Percentiles rank a stretch among this genome's conserved stretches.
These are phyloP conservation scores for Psilocybe cyanescens DNA, from an alignment of 768 basidiomycete genomes.

Conservation along the genomic window DNA sequence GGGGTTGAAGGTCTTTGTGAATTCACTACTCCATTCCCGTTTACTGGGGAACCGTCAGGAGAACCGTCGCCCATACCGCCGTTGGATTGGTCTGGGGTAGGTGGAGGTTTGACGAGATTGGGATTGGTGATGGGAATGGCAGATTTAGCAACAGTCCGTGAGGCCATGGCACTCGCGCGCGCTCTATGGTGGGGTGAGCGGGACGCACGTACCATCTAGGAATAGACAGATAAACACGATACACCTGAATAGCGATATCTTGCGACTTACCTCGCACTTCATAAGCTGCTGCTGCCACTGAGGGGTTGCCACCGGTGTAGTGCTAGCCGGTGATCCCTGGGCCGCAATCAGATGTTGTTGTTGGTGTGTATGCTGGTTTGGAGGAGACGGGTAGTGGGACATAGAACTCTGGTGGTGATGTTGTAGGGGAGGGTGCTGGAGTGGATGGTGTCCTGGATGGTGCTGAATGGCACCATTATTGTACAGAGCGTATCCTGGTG, in stretches of 20 bases:
- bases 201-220: constrained; percentile 80
- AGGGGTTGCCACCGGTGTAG: constrained; percentile 65
- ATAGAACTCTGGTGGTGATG: constrained; percentile 84
- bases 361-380: constrained; percentile 64
- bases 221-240: constrained; percentile 31
- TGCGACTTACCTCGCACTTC: constrained; percentile 81
- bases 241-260: constrained; percentile 18
- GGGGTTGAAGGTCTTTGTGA: constrained; percentile 60
- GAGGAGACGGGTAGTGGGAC: constrained; percentile 81
- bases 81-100: constrained; percentile 42
- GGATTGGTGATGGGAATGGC: constrained; percentile 94
- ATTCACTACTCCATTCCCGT: constrained; percentile 53
- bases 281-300: constrained; percentile 95
- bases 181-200: constrained; percentile 94
- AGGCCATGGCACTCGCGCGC: constrained; percentile 92
- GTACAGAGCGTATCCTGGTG: constrained; percentile 79
- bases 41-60: constrained; percentile 32
- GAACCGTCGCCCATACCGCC: constrained; percentile 20
- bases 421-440: constrained; percentile 55
- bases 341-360: constrained; percentile 55
- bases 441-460: constrained; percentile 58
- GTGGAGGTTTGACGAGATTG: constrained; percentile 63
- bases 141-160: constrained; percentile 82
- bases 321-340: constrained; percentile 61
- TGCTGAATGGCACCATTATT: constrained; percentile 75